Percentiles rank a stretch among this genome's conserved stretches.
phyloP scores from a whole-genome alignment of 2,329 filamentous ascomycete species.

The Fusarium subtropicale region DNA sequence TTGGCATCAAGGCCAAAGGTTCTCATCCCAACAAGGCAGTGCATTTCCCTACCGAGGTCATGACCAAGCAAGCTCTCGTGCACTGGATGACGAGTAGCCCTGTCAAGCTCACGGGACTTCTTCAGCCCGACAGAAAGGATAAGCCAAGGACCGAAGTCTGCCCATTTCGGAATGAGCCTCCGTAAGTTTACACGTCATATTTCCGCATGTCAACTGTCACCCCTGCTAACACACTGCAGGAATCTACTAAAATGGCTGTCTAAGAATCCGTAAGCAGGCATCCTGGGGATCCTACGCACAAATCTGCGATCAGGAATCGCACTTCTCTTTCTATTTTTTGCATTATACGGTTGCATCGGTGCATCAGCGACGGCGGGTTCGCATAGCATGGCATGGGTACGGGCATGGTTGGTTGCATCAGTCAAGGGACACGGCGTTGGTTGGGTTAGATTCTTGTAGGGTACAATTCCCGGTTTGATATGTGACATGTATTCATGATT shows the following conservation, averaged over 20 bases:
- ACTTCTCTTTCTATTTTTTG: slow-evolving; percentile 37
- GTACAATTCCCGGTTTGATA: slow-evolving; percentile 32
- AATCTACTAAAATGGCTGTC: slow-evolving; percentile 40
- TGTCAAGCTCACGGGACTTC: slow-evolving; percentile 39
- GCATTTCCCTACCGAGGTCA: slow-evolving; percentile 26
- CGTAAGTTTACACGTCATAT: slow-evolving; percentile 43
- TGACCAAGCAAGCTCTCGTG: slow-evolving; percentile 28
- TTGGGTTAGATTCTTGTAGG: slow-evolving; percentile 31
- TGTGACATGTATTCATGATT: slow-evolving; percentile 31
- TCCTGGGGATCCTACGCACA: slow-evolving; percentile 21
- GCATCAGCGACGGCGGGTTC: slow-evolving; percentile 38
- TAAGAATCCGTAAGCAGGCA: slow-evolving; percentile 13
- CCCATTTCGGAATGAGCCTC: slow-evolving; percentile 44
- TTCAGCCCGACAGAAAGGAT: slow-evolving; percentile 43
- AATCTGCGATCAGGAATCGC: slow-evolving; percentile 22
- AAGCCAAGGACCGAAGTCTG: slow-evolving; percentile 41
- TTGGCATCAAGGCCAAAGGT: slow-evolving; percentile 40
- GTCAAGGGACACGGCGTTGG: slow-evolving; percentile 38
- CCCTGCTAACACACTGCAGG: slow-evolving; percentile 44
- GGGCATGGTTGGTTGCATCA: slow-evolving; percentile 40
- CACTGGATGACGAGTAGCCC: slow-evolving; percentile 39
- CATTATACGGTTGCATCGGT: slow-evolving; percentile 35
- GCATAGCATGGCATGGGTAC: slow-evolving; percentile 39
- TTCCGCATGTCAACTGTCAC: slow-evolving; percentile 21
- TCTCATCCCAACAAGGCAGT: slow-evolving; percentile 25